Conservation (phyloP, 306 rosid species). For the Comarum palustre region DNA sequence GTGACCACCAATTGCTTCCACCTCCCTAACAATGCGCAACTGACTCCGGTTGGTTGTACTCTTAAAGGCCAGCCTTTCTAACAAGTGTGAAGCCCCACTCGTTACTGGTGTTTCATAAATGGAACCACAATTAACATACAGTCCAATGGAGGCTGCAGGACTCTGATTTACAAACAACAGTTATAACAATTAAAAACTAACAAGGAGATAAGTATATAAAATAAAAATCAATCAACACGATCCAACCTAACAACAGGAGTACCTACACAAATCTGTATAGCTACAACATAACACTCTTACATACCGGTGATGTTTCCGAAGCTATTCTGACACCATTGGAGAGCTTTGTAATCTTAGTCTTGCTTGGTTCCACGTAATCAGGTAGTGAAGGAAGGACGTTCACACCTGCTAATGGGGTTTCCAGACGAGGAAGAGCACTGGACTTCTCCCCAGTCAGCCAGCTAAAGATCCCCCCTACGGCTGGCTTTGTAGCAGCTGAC, state of each 20-base stretch:
- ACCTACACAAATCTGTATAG: neutral
- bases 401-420: conserved; percentile 57
- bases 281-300: conserved; percentile 26
- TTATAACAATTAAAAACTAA: conserved; percentile 16
- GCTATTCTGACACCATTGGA: conserved; percentile 79
- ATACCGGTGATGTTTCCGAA: conserved; percentile 64
- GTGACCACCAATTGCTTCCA: conserved; percentile 90
- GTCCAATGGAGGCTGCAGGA: conserved; percentile 86
- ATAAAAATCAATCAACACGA: neutral
- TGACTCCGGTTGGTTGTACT: conserved; percentile 92
- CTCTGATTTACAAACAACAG: conserved; percentile 47
- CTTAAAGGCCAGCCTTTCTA: conserved; percentile 94
- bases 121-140: conserved; percentile 84
- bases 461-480: conserved; percentile 66
- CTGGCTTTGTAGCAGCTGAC: conserved; percentile 50
- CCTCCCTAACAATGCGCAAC: conserved; percentile 89
- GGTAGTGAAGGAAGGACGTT: conserved; percentile 61
- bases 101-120: conserved; percentile 73
- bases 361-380: conserved; percentile 66
- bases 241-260: neutral
- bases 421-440: conserved; percentile 53
- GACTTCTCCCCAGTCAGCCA: conserved; percentile 74
- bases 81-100: conserved; percentile 85
- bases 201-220: neutral
- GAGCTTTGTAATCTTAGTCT: conserved; percentile 73